These are phyloP conservation scores for Xylariaceae sp. DNA, from an alignment of 2,329 filamentous ascomycete species.

Conservation along the genomic window DNA sequence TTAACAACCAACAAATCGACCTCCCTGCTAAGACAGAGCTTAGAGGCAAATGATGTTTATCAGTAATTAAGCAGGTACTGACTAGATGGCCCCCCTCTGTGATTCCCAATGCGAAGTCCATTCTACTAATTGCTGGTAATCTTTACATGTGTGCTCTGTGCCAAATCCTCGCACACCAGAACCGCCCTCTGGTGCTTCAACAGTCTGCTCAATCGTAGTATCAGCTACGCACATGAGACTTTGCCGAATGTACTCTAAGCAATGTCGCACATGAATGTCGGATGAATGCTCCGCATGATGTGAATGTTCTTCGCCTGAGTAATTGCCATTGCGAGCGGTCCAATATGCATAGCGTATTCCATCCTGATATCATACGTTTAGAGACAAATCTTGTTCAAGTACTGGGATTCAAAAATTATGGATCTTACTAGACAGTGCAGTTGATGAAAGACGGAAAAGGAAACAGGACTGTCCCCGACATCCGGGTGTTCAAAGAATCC, in stretches of 20 bases:
- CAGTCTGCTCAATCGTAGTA: background rate
- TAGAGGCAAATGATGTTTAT: too few relatives aligned
- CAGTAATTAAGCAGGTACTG: background rate
- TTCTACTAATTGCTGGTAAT: background rate
- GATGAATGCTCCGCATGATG: background rate
- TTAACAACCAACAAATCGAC: background rate
- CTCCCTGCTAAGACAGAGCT: background rate
- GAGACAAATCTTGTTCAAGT: background rate
- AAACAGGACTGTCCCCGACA: background rate
- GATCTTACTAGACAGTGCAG: background rate
- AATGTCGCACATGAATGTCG: background rate
- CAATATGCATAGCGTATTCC: background rate
- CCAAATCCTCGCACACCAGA: background rate
- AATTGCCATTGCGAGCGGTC: background rate
- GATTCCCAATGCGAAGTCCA: background rate
- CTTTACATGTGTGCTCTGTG: background rate
- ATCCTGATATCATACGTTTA: background rate
- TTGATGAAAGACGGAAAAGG: background rate
- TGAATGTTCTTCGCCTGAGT: background rate
- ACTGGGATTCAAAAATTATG: background rate
- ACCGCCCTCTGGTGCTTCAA: background rate
- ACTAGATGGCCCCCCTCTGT: too few relatives aligned
- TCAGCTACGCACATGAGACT: background rate
- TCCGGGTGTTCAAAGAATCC: background rate
- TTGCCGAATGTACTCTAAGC: background rate